phyloP scores from a whole-genome alignment of 495 filamentous ascomycete genomes.

The Glutinoglossum americanum region DNA sequence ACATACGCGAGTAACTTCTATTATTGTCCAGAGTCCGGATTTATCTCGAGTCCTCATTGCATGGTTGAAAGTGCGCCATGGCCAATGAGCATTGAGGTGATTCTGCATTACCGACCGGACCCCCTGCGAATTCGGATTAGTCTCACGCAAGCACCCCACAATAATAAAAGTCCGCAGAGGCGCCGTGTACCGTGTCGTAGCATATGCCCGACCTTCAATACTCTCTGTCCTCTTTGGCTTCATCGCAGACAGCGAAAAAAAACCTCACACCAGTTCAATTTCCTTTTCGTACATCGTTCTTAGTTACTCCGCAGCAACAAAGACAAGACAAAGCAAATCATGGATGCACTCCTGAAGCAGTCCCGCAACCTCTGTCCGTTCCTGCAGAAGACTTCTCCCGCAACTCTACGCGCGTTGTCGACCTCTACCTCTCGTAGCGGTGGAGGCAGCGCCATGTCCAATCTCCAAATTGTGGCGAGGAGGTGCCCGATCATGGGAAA shows the following conservation, averaged over 20 bases:
- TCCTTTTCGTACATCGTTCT: too few species aligned
- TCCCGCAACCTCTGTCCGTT: slow-evolving; percentile 93
- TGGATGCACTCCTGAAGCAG: slow-evolving; percentile 89
- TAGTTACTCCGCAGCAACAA: neutral
- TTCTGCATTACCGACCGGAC: neutral
- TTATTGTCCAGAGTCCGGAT: too few species aligned
- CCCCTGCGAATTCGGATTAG: neutral
- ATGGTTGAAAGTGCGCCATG: neutral
- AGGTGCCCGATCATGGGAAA: slow-evolving; percentile 98
- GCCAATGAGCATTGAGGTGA: neutral
- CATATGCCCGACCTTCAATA: too few species aligned
- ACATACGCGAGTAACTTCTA: too few species aligned
- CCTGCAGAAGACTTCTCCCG: slow-evolving; percentile 78
- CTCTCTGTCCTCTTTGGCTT: too few species aligned
- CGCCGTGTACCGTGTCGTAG: too few species aligned
- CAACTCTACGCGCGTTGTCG: slow-evolving; percentile 71
- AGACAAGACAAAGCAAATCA: slow-evolving; percentile 14
- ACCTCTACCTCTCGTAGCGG: slow-evolving; percentile 55
- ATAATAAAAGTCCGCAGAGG: too few species aligned
- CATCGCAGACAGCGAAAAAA: too few species aligned
- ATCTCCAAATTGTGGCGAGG: slow-evolving; percentile 80
- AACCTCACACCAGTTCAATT: too few species aligned
- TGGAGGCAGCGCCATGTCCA: slow-evolving; percentile 85
- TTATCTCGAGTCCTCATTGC: too few species aligned
- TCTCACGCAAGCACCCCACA: neutral